Base-by-base conservation (phyloP, 2,329 filamentous ascomycete species). In the Penicillium sp. region DNA sequence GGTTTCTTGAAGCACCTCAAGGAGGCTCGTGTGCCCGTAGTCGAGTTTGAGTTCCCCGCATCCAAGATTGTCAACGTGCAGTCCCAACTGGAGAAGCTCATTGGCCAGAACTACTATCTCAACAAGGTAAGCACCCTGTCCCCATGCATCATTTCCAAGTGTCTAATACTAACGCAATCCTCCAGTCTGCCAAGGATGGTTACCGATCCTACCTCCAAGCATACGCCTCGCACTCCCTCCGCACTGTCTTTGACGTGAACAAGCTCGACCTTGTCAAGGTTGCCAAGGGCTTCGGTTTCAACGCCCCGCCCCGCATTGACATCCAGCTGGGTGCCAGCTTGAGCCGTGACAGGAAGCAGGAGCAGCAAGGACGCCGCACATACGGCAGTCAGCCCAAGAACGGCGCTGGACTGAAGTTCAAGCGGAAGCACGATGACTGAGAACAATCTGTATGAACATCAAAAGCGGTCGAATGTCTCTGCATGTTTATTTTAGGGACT, bases 51-150 rank as follows among this genome's bases (percentile, higher is more conserved):
- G 69, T 94, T 99, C 70, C 93, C 93, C 1, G 81, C 86, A 53
- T 92, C 90, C 78, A 96, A 96, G 82, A 91, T 99, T 61, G 81
- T 93, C 67, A 94, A 95, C 68, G 87, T 96, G 63, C 88, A 95
- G 78, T 86, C 89, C 67, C 92, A 97, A 75, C 84, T 97, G 9
- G 93, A 97, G 81, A 94, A 93, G 77, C 83, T 97, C 62, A 95
- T 99, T 67, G 86, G 85, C 29, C 90, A 94, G 73, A 97, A 99
- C 77, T 97, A 97, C 80, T 97, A 97, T 75, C 83, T 99, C 55
- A 94, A 97, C 79, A 94, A 96, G 83, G 82, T 84, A 70, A 54
- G 77, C 66, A 36, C 46, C 9, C 52, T 21, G 11, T 5, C 18
- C 42, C 43, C 44, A 13, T 32, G 40, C 22, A 13, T 54, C n/a